Conservation (phyloP, 2,329 filamentous ascomycete species). For the Cordyceps pruinosa region DNA sequence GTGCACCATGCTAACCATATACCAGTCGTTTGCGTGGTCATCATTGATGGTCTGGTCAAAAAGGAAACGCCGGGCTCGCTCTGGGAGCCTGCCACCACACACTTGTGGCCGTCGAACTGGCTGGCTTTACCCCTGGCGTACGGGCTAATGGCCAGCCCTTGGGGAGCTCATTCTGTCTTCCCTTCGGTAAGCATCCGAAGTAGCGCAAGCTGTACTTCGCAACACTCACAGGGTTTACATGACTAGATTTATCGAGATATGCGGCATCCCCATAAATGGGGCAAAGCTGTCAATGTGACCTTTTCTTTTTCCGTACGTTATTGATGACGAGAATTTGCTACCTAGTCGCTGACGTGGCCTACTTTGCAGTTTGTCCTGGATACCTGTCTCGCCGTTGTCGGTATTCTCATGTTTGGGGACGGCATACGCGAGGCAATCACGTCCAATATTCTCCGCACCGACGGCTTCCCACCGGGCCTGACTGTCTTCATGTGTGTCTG, state of each 20-base stretch:
- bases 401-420: conserved; percentile 92
- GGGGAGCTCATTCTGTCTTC: conserved; percentile 63
- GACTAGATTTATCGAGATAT: conserved; percentile 55
- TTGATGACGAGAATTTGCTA: not conserved
- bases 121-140: conserved; percentile 79
- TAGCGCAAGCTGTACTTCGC: not conserved
- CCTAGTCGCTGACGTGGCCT: not conserved
- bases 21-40: conserved; percentile 73
- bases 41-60: conserved; percentile 83
- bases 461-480: conserved; percentile 65
- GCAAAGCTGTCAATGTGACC: conserved; percentile 65
- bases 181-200: conserved; percentile 54
- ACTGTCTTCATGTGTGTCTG: conserved; percentile 78
- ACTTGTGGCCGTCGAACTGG: conserved; percentile 82
- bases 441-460: conserved; percentile 71
- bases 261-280: conserved; percentile 74
- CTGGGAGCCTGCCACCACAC: conserved; percentile 69
- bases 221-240: not conserved
- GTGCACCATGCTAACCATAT: not conserved
- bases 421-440: conserved; percentile 84
- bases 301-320: conserved; percentile 72
- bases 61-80: conserved; percentile 73
- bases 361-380: conserved; percentile 64
- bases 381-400: conserved; percentile 71
- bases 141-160: conserved; percentile 76